Base-by-base conservation (phyloP, 2,329 filamentous ascomycete genomes). In the Zasmidium citrigriseum region DNA sequence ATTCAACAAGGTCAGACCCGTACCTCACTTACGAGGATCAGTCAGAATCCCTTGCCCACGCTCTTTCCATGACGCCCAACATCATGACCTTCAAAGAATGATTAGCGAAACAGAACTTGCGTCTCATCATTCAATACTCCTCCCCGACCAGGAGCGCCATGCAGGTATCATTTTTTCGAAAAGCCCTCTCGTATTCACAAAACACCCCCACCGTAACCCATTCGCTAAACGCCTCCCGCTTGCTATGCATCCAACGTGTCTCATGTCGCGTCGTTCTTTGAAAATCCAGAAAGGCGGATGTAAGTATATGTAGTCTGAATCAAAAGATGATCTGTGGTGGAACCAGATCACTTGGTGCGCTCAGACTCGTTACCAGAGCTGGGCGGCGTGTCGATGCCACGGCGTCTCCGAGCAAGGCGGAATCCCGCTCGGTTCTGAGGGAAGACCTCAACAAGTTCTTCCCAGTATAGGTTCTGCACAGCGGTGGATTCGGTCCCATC, bases 371-470 rank as follows among this genome's bases (percentile, higher is more conserved):
- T 60, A 34, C 60, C 64, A 14, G 66, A 64, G 50, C 58, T 68
- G n/a, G 63, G 64, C 3, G 71, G 69, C 2, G 71, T 73, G 22
- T 71, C 67, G 29, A 71, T 65, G 23, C 67, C 71, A 44, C 62
- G 61, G 49, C 63, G 65, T 23, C 60, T 62, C 9, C 72, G 67
- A 24, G 59, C 63, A 24, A 78, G 60, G 34, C 69, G 67, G 57
- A 73, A 72, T 4, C 76, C 77, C 10, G 73, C 75, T 41, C 72
- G 70, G 25, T 75, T 68, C 5, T 74, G 67, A 7, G 63, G 51
- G 9, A 74, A 76, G 14, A 66, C 55, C 56, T 75, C 74, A 3
- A 77, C 73, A 20, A 68, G 67, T 57, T 79, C 77, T 20, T 67
- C 65, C 64, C 66, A 69, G 53, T 67, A 69, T 20, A 73, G 69